Evolutionary conservation across 495 filamentous ascomycete genomes (phyloP).

Genomic region (Xylaria nigripes): DNA sequence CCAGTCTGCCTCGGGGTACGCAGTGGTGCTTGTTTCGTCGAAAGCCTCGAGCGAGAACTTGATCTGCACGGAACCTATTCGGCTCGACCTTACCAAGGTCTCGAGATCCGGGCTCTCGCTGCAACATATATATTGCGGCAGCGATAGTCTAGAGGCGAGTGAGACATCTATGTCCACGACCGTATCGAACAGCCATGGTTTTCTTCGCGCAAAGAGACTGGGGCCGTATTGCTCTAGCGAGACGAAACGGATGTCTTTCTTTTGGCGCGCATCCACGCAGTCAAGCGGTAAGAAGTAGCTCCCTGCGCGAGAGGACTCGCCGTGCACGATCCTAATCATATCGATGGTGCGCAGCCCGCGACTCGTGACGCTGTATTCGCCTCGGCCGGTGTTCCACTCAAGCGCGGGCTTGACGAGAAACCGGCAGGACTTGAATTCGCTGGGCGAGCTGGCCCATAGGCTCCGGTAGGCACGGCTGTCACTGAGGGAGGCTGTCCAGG

Average conservation of each 20-base stretch:
- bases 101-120: slow-evolving; percentile 9
- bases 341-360: slow-evolving; percentile 14
- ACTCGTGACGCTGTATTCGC: slow-evolving; percentile 17
- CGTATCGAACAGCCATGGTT: slow-evolving; percentile 12
- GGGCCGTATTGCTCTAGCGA: slow-evolving; percentile 16
- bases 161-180: slow-evolving; percentile 15
- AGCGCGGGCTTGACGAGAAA: slow-evolving; percentile 15
- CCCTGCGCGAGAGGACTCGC: slow-evolving; percentile 3
- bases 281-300: slow-evolving; percentile 17
- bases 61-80: slow-evolving; percentile 13
- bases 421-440: slow-evolving; percentile 16
- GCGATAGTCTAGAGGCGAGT: slow-evolving; percentile 9
- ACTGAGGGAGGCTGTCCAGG: slow-evolving; percentile 11
- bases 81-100: slow-evolving; percentile 11
- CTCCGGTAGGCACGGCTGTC: slow-evolving; percentile 13
- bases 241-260: slow-evolving; percentile 15
- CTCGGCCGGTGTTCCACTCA: slow-evolving; percentile 13
- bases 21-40: slow-evolving; percentile 10
- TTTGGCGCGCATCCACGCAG: slow-evolving; percentile 16
- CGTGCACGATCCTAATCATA: slow-evolving; percentile 12
- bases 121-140: slow-evolving; percentile 18
- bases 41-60: slow-evolving; percentile 12
- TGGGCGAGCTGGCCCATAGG: slow-evolving; percentile 14
- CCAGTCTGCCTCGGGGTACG: slow-evolving; percentile 15
- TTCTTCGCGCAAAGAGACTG: slow-evolving; percentile 13